Evolutionary conservation across 1,139 yeast genomes (phyloP).

Genomic region (Yamadazyma blattariae): DNA sequence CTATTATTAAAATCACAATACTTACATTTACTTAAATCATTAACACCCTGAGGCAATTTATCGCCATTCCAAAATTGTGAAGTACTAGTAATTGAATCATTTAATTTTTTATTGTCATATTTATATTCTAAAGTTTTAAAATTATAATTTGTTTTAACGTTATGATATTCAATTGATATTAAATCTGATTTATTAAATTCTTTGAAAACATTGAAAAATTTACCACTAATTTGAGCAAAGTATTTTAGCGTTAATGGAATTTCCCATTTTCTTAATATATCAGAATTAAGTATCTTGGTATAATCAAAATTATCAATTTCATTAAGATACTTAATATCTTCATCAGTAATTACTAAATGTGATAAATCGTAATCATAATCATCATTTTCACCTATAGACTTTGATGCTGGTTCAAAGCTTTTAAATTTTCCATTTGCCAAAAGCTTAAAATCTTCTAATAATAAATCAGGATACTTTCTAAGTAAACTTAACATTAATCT

Average conservation of each 20-base stretch:
- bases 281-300: conserved; percentile 7
- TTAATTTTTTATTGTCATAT: conserved; percentile 28
- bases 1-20: conserved; percentile 47
- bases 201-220: conserved; percentile 37
- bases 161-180: conserved; percentile 54
- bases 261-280: conserved; percentile 41
- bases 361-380: conserved; percentile 10
- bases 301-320: conserved; percentile 17
- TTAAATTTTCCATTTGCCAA: conserved; percentile 48
- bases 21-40: conserved; percentile 42
- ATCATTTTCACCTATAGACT: too few species aligned
- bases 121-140: conserved; percentile 37
- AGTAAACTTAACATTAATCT: conserved; percentile 33
- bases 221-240: conserved; percentile 54
- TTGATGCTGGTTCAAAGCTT: not conserved
- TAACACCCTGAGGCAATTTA: conserved; percentile 40
- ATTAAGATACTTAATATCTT: conserved; percentile 11
- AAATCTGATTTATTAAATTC: conserved; percentile 28
- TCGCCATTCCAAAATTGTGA: conserved; percentile 55
- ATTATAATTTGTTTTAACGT: conserved; percentile 25
- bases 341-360: not conserved
- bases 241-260: conserved; percentile 54
- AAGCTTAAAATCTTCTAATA: conserved; percentile 40
- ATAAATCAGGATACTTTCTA: conserved; percentile 29
- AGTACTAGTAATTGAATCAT: conserved; percentile 27